Base-by-base conservation (phyloP, 495 filamentous ascomycete species). In the Mytilinidion resinicola region DNA sequence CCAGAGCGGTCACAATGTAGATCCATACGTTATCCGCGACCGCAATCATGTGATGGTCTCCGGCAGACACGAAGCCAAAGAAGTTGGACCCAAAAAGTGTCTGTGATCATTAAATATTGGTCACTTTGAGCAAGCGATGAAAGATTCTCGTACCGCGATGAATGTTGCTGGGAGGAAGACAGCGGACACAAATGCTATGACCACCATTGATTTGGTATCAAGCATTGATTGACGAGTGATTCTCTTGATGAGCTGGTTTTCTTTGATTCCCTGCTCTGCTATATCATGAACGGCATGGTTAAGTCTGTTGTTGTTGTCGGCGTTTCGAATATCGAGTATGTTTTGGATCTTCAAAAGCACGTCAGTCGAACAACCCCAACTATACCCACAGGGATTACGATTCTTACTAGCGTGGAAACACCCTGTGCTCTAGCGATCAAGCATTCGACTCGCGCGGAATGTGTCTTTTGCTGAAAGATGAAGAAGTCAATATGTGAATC, bases 11-110 rank as follows among this genome's bases (percentile, higher is more conserved):
- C 1, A 48, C 44, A 21, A 21, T 3, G 30, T 48, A 48, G 12
- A 48, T 48, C 44, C 44, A 48, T 48, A 48, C 14, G 19, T 48
- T 48, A 11, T 48, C 44, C 6, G 44, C 44, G 11, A 48, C 44
- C 19, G 19, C 4, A 10, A 48, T 20, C 12, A 48, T 21, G 44
- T 48, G 11, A 21, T 20, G 44, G 15, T 15, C 19, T 4, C 19
- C 19, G 11, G 17, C 19, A 14, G 15, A 48, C 19, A 17, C 19
- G 15, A 48, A 48, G 11, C 44, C 44, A 20, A 48, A 48, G 19
- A 48, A 48, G 12, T 48, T 48, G 9, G 44, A 48, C 19, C 44
- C 44, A 21, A 48, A 48, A 11, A 48, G 19, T 19, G 44, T 48
- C 44, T 48, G 15, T 15, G 11, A 20, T 15, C 9, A 11, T 15